Evolutionary conservation across 441 rosid genomes (phyloP).

Genomic region (Raphanus hybrid): DNA sequence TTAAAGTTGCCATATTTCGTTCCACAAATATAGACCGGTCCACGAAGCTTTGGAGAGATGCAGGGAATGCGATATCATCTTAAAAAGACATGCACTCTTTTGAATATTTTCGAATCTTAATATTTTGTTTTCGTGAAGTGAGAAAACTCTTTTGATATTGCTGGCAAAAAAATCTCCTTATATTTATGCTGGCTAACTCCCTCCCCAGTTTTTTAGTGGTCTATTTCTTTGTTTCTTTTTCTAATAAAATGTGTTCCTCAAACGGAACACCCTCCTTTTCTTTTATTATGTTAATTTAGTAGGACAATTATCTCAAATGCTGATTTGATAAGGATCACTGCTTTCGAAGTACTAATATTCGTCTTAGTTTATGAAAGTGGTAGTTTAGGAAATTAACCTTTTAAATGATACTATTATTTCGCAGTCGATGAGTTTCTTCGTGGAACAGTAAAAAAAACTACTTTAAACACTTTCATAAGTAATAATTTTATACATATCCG

Average conservation of each 20-base stretch:
- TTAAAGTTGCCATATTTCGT: slow-evolving; percentile 27
- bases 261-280: background rate
- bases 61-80: slow-evolving; percentile 8
- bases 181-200: background rate
- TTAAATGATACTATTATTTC: background rate
- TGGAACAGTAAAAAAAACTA: no score
- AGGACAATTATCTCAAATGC: slow-evolving; percentile 12
- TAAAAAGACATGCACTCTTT: background rate
- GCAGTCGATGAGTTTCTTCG: no score
- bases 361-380: background rate
- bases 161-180: background rate
- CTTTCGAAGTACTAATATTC: background rate
- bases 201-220: background rate
- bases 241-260: background rate
- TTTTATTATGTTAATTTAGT: slow-evolving; percentile 13
- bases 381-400: background rate
- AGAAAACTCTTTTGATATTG: background rate
- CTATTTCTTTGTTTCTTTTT: background rate
- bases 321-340: background rate
- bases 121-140: background rate
- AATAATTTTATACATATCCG: no score
- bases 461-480: no score
- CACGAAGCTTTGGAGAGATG: slow-evolving; percentile 16
- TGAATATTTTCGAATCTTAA: slow-evolving; percentile 10
- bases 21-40: slow-evolving; percentile 33